These are phyloP conservation scores for Penicillium olsonii DNA, from an alignment of 2,329 filamentous ascomycete genomes.

Conservation along the genomic window DNA sequence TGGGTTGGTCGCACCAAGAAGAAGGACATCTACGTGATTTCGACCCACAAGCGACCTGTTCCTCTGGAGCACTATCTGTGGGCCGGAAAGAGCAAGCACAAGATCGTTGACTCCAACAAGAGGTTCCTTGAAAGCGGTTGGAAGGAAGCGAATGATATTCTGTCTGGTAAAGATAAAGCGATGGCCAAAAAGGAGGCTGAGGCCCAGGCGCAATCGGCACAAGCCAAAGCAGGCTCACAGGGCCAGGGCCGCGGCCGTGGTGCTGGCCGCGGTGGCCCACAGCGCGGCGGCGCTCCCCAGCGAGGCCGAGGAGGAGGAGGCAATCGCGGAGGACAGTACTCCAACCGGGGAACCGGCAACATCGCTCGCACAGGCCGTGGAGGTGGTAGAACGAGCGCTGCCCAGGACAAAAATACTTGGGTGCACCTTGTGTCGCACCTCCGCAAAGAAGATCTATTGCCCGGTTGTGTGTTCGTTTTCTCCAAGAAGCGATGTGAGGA, in stretches of 20 bases:
- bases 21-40: conserved; percentile 99
- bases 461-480: conserved; percentile 96
- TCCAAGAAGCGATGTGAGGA: conserved; percentile 98
- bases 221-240: conserved; percentile 54
- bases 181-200: conserved; percentile 57
- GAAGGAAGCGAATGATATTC: conserved; percentile 84
- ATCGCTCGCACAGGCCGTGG: conserved; percentile 86
- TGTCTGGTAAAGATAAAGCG: conserved; percentile 79
- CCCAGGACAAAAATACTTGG: conserved; percentile 96
- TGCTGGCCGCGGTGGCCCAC: conserved; percentile 47
- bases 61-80: conserved; percentile 95
- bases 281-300: conserved; percentile 38
- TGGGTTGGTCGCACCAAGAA: conserved; percentile 98
- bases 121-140: conserved; percentile 88
- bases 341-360: conserved; percentile 69
- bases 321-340: conserved; percentile 58
- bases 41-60: conserved; percentile 90
- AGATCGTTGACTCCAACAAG: conserved; percentile 92
- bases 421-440: conserved; percentile 92
- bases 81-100: conserved; percentile 89
- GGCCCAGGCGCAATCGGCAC: conserved; percentile 48
- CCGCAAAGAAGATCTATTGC: conserved; percentile 81
- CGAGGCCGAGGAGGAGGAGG: conserved; percentile 55
- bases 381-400: conserved; percentile 82
- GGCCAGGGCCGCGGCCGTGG: conserved; percentile 57